Base-by-base conservation (phyloP, 345 rosid species). In the Lumnitzera littorea region DNA sequence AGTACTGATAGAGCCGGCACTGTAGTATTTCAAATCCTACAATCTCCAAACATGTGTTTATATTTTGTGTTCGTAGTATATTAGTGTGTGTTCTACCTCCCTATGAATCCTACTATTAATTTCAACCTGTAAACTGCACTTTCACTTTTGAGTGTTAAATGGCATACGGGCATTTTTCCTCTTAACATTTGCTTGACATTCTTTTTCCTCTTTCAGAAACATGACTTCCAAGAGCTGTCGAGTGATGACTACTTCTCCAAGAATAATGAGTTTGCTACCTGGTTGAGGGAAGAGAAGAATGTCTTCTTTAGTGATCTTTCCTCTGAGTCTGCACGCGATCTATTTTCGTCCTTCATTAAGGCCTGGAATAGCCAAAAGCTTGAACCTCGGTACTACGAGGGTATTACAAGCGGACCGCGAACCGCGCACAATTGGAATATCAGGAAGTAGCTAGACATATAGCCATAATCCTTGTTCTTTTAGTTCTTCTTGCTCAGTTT, bases 191-290 rank as follows among this genome's bases (percentile, higher is more conserved):
- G 25, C 12, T 13, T 36, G 43, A 36, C 11, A 36, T 6, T 9
- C 10, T 29, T 51, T 43, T 63, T 68, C 31, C 53, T 72, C 57
- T 50, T 63, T 49, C 78, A 89, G 96, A 80, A 80, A 69, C 57
- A 62, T 55, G 82, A 85, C 47, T 51, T 89, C 61, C 79, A 73
- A 62, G 87, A 87, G 85, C 74, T 92, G 47, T 74, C 96, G 3
- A 71, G 50, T 0, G 98, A 89, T 13, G 96, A 92, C 80, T 92
- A 92, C 81, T 89, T 83, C 74, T 69, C 84, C 8, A 92, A 89
- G 84, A 92, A 85, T 56, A 89, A 85, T 5, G 98, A 92, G 75
- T 92, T 89, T 60, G 82, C 96, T 14, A 82, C 94, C 48, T 92
- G 96, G 98, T 80, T 92, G 63, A 84, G 75, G 80, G 98, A 92